A percentile compares a stretch with the other conserved stretches of the same genome.
Conservation (phyloP, 805 yeast genomes). For the Ogataea paradorogensis region DNA sequence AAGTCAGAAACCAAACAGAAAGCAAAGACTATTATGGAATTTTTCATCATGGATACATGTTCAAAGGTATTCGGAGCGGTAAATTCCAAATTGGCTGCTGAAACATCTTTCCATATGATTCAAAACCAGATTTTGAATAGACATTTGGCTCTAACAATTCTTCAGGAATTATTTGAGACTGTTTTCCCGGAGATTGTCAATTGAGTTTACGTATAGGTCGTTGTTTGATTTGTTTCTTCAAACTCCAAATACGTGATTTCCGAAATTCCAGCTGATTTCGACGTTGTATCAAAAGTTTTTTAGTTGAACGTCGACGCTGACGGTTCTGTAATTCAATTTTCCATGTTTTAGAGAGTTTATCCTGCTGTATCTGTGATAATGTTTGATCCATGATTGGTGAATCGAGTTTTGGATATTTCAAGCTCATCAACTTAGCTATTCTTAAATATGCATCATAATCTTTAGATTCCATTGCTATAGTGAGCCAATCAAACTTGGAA, state of each 20-base stretch:
- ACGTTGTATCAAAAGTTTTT: constrained; percentile 4
- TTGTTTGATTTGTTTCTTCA: constrained; percentile 3
- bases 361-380: constrained; percentile 7
- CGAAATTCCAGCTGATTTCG: constrained; percentile 7
- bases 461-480: constrained; percentile 11
- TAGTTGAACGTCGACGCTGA: neutral
- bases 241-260: constrained; percentile 10
- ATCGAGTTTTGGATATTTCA: constrained; percentile 13
- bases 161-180: constrained; percentile 56
- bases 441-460: constrained; percentile 10
- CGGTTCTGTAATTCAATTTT: neutral
- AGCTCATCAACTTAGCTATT: constrained; percentile 16
- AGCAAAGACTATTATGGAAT: constrained; percentile 51
- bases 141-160: constrained; percentile 54
- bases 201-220: constrained; percentile 4
- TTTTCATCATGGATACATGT: constrained; percentile 59
- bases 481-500: constrained; percentile 12
- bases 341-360: constrained; percentile 2
- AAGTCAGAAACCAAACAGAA: constrained; percentile 53
- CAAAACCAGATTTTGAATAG: constrained; percentile 73
- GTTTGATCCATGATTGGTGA: constrained; percentile 13
- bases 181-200: constrained; percentile 37
- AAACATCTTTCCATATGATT: constrained; percentile 56
- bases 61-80: constrained; percentile 71
- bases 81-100: constrained; percentile 62